Evolutionary conservation across 2,329 filamentous ascomycete genomes (phyloP).

Genomic region (Xylariaceae sp.): DNA sequence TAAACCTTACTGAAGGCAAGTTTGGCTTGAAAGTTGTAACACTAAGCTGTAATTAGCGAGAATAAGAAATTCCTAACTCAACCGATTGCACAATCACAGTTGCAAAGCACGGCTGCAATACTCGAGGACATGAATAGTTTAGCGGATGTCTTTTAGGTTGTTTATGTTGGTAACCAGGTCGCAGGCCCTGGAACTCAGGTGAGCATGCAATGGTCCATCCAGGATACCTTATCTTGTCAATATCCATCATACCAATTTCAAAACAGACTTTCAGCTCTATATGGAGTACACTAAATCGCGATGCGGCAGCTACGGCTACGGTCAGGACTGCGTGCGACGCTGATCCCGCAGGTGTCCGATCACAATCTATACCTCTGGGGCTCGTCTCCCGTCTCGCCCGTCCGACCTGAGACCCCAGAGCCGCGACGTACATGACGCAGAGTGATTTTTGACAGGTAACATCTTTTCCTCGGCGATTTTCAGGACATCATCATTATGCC

Average conservation of each 20-base stretch:
- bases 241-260: too few species aligned
- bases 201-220: too few species aligned
- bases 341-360: conserved; percentile 26
- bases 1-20: too few species aligned
- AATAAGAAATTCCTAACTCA: too few species aligned
- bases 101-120: background rate
- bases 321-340: background rate
- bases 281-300: background rate
- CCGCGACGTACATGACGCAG: background rate
- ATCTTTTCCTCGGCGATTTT: background rate
- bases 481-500: conserved; percentile 3
- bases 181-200: too few species aligned
- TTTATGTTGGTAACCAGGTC: conserved; percentile 22
- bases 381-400: conserved; percentile 3
- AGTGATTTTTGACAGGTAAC: background rate
- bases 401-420: conserved; percentile 17
- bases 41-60: too few species aligned
- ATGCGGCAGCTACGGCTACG: background rate
- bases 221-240: too few species aligned
- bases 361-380: background rate
- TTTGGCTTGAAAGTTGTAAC: too few species aligned
- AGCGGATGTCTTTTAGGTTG: background rate
- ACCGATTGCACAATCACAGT: background rate
- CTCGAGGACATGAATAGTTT: background rate
- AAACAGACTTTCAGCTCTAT: background rate